phyloP scores from a whole-genome alignment of 2,329 filamentous ascomycete genomes.

The Sporothrix brasiliensis region DNA sequence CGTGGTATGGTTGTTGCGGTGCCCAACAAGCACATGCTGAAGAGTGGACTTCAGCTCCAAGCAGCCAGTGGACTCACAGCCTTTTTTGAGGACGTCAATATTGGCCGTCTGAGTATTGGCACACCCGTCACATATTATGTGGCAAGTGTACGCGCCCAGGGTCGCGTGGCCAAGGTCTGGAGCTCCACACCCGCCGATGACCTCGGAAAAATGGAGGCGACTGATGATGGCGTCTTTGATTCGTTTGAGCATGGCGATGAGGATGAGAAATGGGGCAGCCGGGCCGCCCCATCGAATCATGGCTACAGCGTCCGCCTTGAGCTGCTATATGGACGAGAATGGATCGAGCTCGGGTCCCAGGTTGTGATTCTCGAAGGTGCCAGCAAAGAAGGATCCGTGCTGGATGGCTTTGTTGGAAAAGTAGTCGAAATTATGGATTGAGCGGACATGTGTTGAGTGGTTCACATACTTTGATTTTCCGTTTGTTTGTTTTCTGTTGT shows the following conservation, averaged over 20 bases:
- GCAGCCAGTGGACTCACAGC: constrained; percentile 71
- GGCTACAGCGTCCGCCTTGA: constrained; percentile 66
- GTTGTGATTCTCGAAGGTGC: constrained; percentile 74
- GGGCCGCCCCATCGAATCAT: constrained; percentile 36
- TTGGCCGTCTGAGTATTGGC: constrained; percentile 65
- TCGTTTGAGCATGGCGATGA: constrained; percentile 51
- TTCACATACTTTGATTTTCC: not conserved
- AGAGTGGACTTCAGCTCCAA: constrained; percentile 61
- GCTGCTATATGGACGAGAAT: constrained; percentile 70
- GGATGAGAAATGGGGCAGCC: constrained; percentile 34
- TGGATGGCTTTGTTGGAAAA: constrained; percentile 73
- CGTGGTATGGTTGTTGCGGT: constrained; percentile 84
- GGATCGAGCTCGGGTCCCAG: constrained; percentile 70
- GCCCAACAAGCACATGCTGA: constrained; percentile 60
- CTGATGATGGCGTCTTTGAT: constrained; percentile 60
- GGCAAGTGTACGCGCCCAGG: constrained; percentile 81
- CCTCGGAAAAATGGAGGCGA: not conserved
- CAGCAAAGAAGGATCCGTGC: constrained; percentile 64
- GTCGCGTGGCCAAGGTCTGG: constrained; percentile 58
- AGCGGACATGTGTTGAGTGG: not conserved
- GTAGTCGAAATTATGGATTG: constrained; percentile 65
- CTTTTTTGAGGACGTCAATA: constrained; percentile 66
- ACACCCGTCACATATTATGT: constrained; percentile 80
- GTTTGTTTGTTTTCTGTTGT: not conserved
- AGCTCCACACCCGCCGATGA: constrained; percentile 38